Base-by-base conservation (phyloP, 495 filamentous ascomycete genomes). In the Penicillium lagena region DNA sequence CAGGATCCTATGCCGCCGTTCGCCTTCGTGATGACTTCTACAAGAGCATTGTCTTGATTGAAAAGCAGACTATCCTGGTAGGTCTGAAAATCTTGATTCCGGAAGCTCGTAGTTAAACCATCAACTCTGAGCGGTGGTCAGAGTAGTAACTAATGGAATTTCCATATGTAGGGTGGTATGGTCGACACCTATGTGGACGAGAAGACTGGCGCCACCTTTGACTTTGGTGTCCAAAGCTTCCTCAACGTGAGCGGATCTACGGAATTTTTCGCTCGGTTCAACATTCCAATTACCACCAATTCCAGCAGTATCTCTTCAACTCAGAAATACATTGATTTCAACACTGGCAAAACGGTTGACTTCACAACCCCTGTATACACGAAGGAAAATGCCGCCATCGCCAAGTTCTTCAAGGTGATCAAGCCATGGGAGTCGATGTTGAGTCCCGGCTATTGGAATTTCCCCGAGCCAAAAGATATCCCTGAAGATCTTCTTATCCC, bases 1-100 rank as follows among this genome's bases (percentile, higher is more conserved):
- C 71, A 1, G 73, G 71, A 35, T 62, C 72, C 17, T 73, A 74
- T 48, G 63, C 71, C 30, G 73, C 69, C 9, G 69, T 73, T 39
- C 58, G 58, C n/a, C 55, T 69, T 15, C 62, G 62, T 12, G 63
- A 71, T 49, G 64, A 68, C 38, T 59, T 49, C 35, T 50, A 56
- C 12, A 60, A 67, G 46, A 65, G 52, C 15, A 55, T 75, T 22
- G 58, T 62, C 2, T 47, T 76, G 6, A 61, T 75, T 29, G 72
- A 75, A 49, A 62, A 62, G 51, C 52, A 67, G 37, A 51, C 36
- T 31, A 49, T 43, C 8, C 54, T 76, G 35, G 71, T 72, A 58
- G 33, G 64, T 37, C 38, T 37, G 29, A 55, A 37, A 32, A 45
- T 42, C 28, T 39, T 31, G 14, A 12, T 33, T 15, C 35, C 35